Evolutionary conservation across 768 basidiomycete genomes (phyloP).

Genomic region (Dictyophora rubrovolvata): DNA sequence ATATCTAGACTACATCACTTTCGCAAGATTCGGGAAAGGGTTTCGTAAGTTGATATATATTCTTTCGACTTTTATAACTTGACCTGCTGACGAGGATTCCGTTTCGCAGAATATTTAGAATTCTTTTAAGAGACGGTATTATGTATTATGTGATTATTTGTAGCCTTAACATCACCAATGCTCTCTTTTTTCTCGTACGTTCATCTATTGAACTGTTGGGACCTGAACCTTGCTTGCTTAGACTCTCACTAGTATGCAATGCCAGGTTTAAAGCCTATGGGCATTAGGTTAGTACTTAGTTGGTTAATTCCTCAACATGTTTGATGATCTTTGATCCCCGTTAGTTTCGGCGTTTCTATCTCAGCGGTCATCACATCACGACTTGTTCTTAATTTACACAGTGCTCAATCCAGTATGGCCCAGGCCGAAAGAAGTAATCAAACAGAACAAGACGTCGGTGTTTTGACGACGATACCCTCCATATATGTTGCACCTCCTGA

Average conservation of each 20-base stretch:
- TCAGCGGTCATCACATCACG: not conserved
- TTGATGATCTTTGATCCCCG: not conserved
- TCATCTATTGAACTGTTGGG: not conserved
- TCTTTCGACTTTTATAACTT: not conserved
- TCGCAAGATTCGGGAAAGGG: not conserved
- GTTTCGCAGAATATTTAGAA: not conserved
- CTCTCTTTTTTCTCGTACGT: not conserved
- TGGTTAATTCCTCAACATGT: not conserved
- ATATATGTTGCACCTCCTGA: not conserved
- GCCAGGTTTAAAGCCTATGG: not conserved
- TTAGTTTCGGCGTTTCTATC: not conserved
- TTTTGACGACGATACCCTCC: not conserved
- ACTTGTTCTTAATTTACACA: not conserved
- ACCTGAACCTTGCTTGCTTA: not conserved
- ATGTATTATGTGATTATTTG: conserved; percentile 1
- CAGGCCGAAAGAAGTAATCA: not conserved
- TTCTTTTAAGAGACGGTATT: conserved; percentile 1
- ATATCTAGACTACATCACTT: not conserved
- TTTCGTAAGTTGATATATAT: not conserved
- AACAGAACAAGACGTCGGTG: not conserved
- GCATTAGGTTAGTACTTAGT: not conserved
- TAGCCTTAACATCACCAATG: not conserved
- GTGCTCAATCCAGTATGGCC: not conserved
- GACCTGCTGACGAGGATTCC: no score
- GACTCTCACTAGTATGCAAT: not conserved